Base-by-base conservation (phyloP, 2,329 filamentous ascomycete species). In the Sarocladium oryzae region DNA sequence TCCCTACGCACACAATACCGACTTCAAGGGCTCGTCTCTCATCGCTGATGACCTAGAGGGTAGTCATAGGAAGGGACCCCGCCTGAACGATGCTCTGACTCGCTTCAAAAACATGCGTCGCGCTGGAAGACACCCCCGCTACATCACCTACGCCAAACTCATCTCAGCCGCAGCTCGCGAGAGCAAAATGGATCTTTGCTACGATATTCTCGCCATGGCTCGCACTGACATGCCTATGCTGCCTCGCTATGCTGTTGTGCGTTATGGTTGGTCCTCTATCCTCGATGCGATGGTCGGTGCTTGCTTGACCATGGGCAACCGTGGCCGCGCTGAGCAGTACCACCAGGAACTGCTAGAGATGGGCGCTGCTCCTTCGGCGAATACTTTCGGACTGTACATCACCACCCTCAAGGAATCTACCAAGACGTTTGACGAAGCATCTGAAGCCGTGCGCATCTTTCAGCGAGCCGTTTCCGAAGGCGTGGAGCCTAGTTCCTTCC, bases 321-420 rank as follows among this genome's bases (percentile, higher is more conserved):
- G 92, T 52, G 78, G 80, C 53, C 74, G 89, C 54, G 93, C 93
- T 54, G 85, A 86, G 66, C 84, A 89, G 60, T 96, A 87, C 69
- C 93, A 97, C 65, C 86, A 93, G 67, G 89, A 99, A 67, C 78
- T 99, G 58, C 77, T 95, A 46, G 85, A 89, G 54, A 93, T 97
- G 76, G 92, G 92, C 45, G 84, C 88, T 54, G 86, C 91, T 9
- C 93, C 93, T 15, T 95, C 92, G 2, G 93, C 93, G 38, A 99
- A 99, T 75, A 99, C 93, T 1, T 99, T 95, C 60, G 93, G 93
- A 54, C 81, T 99, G 16, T 99, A 97, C 77, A 99, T 99, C 70
- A 97, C 95, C n/a, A 97, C 92, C 2, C 77, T 99, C 55, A 96
- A 97, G 74, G 92, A 96, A 64, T 95, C 89, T 1, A 89, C 89